Evolutionary conservation across 805 yeast species (phyloP), one percentile per base, ranked within the genome.

Genomic region (Yarrowia phangngaensis): DNA sequence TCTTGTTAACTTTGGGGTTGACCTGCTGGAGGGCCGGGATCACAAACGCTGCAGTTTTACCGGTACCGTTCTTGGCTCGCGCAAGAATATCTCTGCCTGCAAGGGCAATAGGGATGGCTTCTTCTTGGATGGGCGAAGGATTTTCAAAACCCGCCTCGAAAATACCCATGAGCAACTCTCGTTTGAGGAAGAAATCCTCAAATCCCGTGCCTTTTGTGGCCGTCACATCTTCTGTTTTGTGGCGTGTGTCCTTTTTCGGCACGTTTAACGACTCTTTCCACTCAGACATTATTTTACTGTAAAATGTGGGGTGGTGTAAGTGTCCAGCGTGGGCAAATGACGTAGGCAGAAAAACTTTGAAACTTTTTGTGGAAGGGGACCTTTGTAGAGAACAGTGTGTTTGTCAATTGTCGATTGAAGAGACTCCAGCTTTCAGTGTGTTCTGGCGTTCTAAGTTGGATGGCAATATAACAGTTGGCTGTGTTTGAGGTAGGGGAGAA

Each of bases 121-220:
- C 97, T 68, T 90, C 97, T 68, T 92, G 98, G 63, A 92, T 88
- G 14, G 98, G 98, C 22, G 95, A 85, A 5, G 98, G 98, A 62
- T 84, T 87, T 66, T 92, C 98, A 63, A 92, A 92, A 41, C 98
- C 98, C 1, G 97, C 97, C 68, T 92, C 98, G 65, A 89, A 92
- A 56, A 92, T 90, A 26, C 98, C 98, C 98, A 92, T 92, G 63
- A 92, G 71, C 53, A 92, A 74, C 63, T 92, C 95, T 68, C 98
- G 80, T 66, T 87, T 88, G 59, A 92, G 76, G 61, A 80, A 81
- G 68, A 89, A 87, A 63, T 88, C 95, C 68, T 92, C 98, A 63
- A 92, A 92, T 14, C 85, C 73, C 59, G 81, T 82, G 51, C 97
- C 97, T 60, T 86, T 85, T 30, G 95, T 88, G 58, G 79, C 84